Evolutionary conservation across 148 eudicot species (phyloP), one percentile per base, ranked within the genome.

Genomic region (Heliosperma pusillum): DNA sequence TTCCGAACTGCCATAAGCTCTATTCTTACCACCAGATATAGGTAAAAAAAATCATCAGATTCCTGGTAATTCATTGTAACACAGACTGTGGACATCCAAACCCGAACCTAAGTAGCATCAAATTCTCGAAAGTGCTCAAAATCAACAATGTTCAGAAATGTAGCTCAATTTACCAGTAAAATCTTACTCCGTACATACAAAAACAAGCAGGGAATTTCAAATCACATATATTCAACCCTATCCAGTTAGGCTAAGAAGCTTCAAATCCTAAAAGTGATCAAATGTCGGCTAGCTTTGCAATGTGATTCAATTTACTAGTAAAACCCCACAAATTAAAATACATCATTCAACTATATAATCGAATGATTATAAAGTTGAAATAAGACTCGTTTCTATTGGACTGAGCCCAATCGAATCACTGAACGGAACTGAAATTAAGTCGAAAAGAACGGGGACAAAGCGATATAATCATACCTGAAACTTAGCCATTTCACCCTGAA

Each of bases 401-500:
- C 42, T 36, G 42, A 36, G 1, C 9, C 0, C 0, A 7, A 36
- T 36, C 9, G 10, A 36, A 36, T 36, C 42, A 36, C 42, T 36
- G 42, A 36, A 33, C 40, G 42, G 42, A 36, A 36, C 42, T 7
- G 42, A 36, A 36, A 6, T 36, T 36, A 7, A 36, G 42, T 6
- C 42, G 17, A 57, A 24, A 76, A 22, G 36, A 13, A 29, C 0
- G 10, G 15, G 6, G 62, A 10, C 8, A 10, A 69, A 53, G n/a
- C 4, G 33, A 26, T 0, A 56, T 36, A 40, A 40, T 3, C 7
- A 36, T 76, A 91, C 98, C 85, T 91, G 98, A 87, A 94, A 94
- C 61, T 84, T 82, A 42, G 96, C 87, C 93, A 94, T 88, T 68
- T 94, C 97, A 26, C 67, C 77, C 69, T 90, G 97, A 73, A 91